A percentile compares a stretch with the other conserved stretches of the same genome.
These are phyloP conservation scores for Leptographium galeiforme DNA, from an alignment of 2,329 filamentous ascomycete species.

Conservation along the genomic window DNA sequence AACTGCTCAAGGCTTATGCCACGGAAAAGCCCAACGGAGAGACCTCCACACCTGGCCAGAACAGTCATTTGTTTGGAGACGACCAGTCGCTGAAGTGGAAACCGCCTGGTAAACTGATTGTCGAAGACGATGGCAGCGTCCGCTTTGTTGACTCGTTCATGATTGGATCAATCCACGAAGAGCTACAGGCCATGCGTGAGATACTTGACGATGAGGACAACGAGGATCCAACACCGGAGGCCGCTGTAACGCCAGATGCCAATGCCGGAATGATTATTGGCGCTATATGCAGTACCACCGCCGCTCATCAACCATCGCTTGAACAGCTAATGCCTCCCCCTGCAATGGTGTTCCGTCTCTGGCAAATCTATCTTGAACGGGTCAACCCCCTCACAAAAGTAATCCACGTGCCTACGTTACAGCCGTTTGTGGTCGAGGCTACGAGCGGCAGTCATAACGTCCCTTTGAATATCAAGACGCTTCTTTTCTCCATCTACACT, in stretches of 20 bases:
- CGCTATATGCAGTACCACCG: background rate
- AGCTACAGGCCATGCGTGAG: constrained; percentile 46
- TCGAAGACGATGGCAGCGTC: constrained; percentile 39
- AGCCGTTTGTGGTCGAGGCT: constrained; percentile 51
- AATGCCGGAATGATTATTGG: constrained; percentile 37
- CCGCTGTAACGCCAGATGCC: constrained; percentile 33
- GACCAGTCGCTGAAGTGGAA: constrained; percentile 26
- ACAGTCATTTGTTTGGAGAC: constrained; percentile 13
- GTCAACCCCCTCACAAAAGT: constrained; percentile 62
- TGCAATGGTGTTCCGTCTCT: constrained; percentile 54
- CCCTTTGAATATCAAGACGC: constrained; percentile 43
- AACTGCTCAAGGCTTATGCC: constrained; percentile 44
- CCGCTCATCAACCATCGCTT: constrained; percentile 18
- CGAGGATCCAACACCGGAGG: constrained; percentile 29
- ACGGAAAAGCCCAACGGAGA: constrained; percentile 17
- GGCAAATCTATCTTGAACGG: constrained; percentile 62
- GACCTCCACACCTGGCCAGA: constrained; percentile 10
- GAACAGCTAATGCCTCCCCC: constrained; percentile 50
- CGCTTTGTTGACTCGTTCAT: constrained; percentile 46
- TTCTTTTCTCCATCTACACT: constrained; percentile 53
- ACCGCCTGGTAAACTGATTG: constrained; percentile 37
- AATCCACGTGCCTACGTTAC: constrained; percentile 58
- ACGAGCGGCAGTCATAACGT: constrained; percentile 41
- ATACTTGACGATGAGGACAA: constrained; percentile 42
- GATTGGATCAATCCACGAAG: constrained; percentile 39